Evolutionary conservation across 441 rosid genomes (phyloP), one percentile per base, ranked within the genome.

Genomic region (Jatropha multifida): DNA sequence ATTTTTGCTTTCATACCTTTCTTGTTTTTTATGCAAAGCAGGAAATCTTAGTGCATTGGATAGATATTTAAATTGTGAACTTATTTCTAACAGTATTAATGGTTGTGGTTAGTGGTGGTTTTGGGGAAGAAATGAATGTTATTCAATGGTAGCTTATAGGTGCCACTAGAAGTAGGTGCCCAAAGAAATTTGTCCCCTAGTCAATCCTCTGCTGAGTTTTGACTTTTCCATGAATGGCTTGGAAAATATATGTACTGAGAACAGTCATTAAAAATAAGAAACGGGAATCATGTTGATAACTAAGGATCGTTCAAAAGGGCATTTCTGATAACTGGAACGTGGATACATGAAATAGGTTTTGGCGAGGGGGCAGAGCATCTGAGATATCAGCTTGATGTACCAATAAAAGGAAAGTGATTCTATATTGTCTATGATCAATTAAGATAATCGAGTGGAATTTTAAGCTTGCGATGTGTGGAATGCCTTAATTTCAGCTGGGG

Each of bases 1-100:
- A 26, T 27, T 51, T 58, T 40, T 15, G 7, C 55, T 32, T 70
- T 32, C 48, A 20, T 67, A 13, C n/a, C 40, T 71, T 70, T 41
- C 55, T 78, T 67, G n/a, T 23, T 52, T 52, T 41, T 63, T 38
- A 20, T 62, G 60, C 46, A 55, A 71, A 71, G 42, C 64, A 59
- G 60, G 65, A 52, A 44, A 67, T 14, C 27, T 32, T 15, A 54
- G 61, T 20, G 13, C 48, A 40, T 8, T 3, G 7, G 3, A 15
- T 68, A 13, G 20, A 26, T 44, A 20, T 67, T 32, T 69, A 38
- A 42, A 12, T 32, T 37, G 17, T 27, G 23, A 46, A 65, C 42
- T 14, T 27, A 17, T 27, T 49, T 48, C 59, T 48, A 38, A 27
- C 26, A 20, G 42, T 15, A 10, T 69, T 52, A 40, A 54, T 52